Base-by-base conservation (phyloP, 1,139 yeast species). In the Debaryomyces fabryi region DNA sequence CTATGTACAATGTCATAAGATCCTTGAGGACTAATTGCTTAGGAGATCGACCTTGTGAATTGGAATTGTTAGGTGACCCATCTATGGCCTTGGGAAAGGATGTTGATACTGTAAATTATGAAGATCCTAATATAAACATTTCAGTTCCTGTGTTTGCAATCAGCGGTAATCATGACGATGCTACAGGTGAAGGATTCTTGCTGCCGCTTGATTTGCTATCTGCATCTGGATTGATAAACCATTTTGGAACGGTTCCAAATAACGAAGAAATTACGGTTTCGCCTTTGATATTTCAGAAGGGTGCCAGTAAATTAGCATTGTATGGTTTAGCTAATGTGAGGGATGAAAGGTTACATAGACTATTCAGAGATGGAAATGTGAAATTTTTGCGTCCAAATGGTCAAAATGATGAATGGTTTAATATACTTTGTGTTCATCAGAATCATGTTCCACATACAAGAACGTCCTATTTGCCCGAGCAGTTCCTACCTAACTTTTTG, bases 111-210 rank as follows among this genome's bases (percentile, higher is more conserved):
- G 88, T 92, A 35, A 91, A 92, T 60, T 93, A 89, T 63, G 96
- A 89, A 59, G 98, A 93, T 63, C 91, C 92, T 3, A 90, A 93
- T 65, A 69, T 90, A 51, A 93, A 93, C 64, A 85, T 93, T 2
- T 84, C 96, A 0, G 81, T 91, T n/a, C 99, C 99, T 0, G 81
- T 93, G 18, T 91, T 93, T 74, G 95, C 95, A 9, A 93, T 95
- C 8, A 85, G 93, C 49, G 99, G 99, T 3, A 93, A 93, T 60
- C 99, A 93, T 65, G 99, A 93, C 65, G 99, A 93, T 68, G 91
- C 97, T 1, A 88, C 97, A 0, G 99, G 99, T 0, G 88, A 85
- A 45, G 88, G 87, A 2, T 70, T 90, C 51, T 71, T 93, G n/a
- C 85, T 92, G 54, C 97, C 99, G 0, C 74, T 93, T 73, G 99